These are phyloP conservation scores for Hygrocybe coccinea DNA, from an alignment of 768 basidiomycete genomes.

Conservation along the genomic window DNA sequence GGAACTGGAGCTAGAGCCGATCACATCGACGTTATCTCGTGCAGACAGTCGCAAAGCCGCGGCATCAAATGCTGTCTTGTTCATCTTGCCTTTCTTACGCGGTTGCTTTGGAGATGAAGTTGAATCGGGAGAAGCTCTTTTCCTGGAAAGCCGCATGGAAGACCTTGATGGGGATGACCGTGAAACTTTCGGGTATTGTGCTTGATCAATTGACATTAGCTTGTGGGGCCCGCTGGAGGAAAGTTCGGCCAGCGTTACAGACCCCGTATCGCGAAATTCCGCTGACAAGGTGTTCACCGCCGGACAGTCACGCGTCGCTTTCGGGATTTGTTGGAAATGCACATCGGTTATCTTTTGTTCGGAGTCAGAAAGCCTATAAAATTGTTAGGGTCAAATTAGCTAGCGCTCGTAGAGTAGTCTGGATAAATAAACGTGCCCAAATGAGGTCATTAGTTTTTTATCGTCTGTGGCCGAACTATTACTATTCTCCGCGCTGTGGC, in stretches of 20 bases:
- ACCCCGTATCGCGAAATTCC: too few species aligned
- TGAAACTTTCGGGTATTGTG: not conserved
- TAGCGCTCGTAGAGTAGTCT: not conserved
- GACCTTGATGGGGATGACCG: constrained; percentile 30
- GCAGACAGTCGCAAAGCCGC: constrained; percentile 1
- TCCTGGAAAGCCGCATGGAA: constrained; percentile 41
- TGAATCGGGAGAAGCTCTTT: constrained; percentile 40
- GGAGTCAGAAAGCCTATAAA: not conserved
- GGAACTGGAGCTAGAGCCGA: not conserved
- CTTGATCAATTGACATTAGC: not conserved
- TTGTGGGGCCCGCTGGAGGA: not conserved
- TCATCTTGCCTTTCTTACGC: constrained; percentile 31
- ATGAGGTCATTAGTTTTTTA: not conserved
- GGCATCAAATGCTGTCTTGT: not conserved
- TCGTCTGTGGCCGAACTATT: too few species aligned
- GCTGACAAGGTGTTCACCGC: not conserved
- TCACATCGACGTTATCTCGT: not conserved
- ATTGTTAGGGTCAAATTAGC: not conserved
- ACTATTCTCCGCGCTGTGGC: too few species aligned
- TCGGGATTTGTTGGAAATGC: not conserved
- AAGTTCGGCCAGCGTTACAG: not conserved
- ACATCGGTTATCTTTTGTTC: not conserved
- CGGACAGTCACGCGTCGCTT: not conserved
- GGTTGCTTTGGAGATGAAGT: constrained; percentile 15
- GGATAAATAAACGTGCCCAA: not conserved